phyloP scores from a whole-genome alignment of 148 eudicot genomes.

The Cornus controversa region DNA sequence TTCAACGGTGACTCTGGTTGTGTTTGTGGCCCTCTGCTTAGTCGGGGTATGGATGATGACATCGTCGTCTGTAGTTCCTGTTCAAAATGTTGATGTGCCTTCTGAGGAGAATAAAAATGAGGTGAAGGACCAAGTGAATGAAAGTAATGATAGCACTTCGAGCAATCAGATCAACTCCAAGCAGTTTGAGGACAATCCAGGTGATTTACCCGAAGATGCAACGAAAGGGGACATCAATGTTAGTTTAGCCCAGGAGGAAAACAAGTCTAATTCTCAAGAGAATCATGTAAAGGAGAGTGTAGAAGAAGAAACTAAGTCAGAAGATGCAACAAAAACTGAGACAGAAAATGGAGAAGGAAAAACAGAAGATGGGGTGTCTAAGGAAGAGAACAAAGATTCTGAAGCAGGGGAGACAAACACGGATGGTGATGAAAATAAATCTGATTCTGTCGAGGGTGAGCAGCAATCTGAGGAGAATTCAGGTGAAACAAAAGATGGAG shows the following conservation, averaged over 20 bases:
- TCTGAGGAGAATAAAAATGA: slow-evolving; percentile 45
- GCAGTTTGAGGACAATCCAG: slow-evolving; percentile 75
- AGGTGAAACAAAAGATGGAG: no score
- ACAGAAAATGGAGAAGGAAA: slow-evolving; percentile 25
- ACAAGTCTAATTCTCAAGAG: slow-evolving; percentile 25
- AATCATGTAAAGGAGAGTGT: slow-evolving; percentile 21
- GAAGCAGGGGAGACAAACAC: slow-evolving; percentile 36
- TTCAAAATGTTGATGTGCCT: slow-evolving; percentile 46
- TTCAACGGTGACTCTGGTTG: slow-evolving; percentile 58
- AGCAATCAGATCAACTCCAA: slow-evolving; percentile 28
- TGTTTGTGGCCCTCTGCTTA: slow-evolving; percentile 67
- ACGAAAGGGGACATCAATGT: slow-evolving; percentile 56
- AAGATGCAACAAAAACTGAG: slow-evolving; percentile 18
- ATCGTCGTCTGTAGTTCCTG: slow-evolving; percentile 56
- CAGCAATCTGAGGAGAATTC: slow-evolving; percentile 34
- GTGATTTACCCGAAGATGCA: slow-evolving; percentile 76
- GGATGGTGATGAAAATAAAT: slow-evolving; percentile 37
- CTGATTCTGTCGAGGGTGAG: slow-evolving; percentile 34
- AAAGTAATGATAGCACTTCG: slow-evolving; percentile 15
- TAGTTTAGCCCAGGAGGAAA: slow-evolving; percentile 32
- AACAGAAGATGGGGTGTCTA: slow-evolving; percentile 37
- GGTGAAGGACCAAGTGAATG: slow-evolving; percentile 25
- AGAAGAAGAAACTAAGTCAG: slow-evolving; percentile 19
- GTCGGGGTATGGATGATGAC: slow-evolving; percentile 89
- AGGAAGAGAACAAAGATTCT: slow-evolving; percentile 40